Conservation (phyloP, 805 yeast species). For the Candida dajiaensis region DNA sequence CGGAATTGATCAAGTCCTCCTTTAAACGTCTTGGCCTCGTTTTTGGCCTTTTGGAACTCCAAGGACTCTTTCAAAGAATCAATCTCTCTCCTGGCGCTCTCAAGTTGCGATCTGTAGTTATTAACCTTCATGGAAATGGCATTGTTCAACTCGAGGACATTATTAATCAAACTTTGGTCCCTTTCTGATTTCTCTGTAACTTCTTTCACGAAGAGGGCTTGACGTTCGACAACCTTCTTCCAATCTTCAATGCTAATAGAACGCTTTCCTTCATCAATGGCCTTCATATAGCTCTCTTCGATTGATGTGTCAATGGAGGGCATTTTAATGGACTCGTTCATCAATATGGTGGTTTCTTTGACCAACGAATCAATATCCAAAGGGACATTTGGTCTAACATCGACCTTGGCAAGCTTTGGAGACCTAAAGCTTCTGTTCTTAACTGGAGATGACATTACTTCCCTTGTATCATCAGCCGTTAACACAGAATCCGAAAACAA, state of each 20-base stretch:
- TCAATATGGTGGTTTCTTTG: background rate
- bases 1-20: background rate
- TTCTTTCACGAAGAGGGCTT: background rate
- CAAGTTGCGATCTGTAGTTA: background rate
- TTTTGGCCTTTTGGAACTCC: background rate
- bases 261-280: background rate
- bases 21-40: background rate
- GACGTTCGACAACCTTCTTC: conserved; percentile 4
- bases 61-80: background rate
- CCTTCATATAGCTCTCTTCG: background rate
- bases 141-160: conserved; percentile 18
- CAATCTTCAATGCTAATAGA: background rate
- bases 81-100: background rate
- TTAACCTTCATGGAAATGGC: conserved; percentile 4
- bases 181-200: conserved; percentile 2
- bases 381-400: background rate
- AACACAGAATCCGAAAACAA: background rate
- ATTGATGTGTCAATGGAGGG: background rate
- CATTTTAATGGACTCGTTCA: background rate
- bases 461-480: background rate
- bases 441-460: background rate
- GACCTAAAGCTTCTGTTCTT: background rate
- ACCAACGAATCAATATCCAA: background rate
- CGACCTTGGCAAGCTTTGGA: background rate
- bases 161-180: conserved; percentile 13